Evolutionary conservation across 495 filamentous ascomycete genomes (phyloP), one percentile per base, ranked within the genome.

Genomic region (Margaritispora aquatica): DNA sequence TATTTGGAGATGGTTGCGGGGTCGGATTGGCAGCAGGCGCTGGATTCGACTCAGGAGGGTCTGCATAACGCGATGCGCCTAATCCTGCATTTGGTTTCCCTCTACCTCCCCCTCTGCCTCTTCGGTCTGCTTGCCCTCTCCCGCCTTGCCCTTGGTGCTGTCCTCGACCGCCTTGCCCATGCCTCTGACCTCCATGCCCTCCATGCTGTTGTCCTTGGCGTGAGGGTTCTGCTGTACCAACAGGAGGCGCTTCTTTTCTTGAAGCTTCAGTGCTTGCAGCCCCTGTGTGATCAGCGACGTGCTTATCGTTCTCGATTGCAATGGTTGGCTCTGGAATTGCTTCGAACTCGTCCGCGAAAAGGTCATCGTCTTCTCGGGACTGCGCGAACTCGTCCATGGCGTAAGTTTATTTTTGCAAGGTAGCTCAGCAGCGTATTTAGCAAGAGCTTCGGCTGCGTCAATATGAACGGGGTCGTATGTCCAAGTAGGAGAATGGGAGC

Each of bases 271-370:
- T 31, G 49, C 29, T 22, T 50, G 4, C 20, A 24, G 47, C 8
- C 9, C 47, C 9, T 23, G 20, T 5, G 4, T 24, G 3, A 50
- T 23, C 21, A 50, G 21, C 47, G 21, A 24, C 47, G 36, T 5
- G 44, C 10, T 11, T 15, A 3, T 27, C 19, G 27, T 1, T 2
- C n/a, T 54, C 52, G 52, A 54, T 23, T 21, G 24, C 27, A n/a
- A 36, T 21, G n/a, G 3, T 23, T 54, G 27, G n/a, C 15, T 26
- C 73, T 1, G 78, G 54, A 26, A 87, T 71, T 3, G 87, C 86
- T 31, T 83, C 83, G 62, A 88, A 86, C 64, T 88, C 87, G 65
- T 89, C 86, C 62, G 86, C 83, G 64, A 88, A 88, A 17, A 89
- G 70, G 68, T 89, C 85, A 61, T 90, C 86, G 17, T 78, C 79